phyloP scores from a whole-genome alignment of 179 eudicot species.

The Beta lomatogona region DNA sequence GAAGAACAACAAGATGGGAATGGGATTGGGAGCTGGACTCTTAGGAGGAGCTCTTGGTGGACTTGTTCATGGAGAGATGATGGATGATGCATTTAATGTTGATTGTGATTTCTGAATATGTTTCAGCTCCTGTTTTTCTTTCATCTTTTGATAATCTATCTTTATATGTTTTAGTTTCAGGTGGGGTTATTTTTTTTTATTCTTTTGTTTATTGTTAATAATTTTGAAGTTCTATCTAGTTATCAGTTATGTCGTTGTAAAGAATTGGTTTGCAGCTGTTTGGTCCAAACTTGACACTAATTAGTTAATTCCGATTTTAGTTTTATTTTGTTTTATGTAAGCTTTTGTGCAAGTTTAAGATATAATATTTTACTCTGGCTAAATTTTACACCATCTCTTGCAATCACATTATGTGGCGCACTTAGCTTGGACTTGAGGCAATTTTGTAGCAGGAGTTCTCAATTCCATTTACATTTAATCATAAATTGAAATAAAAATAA shows the following conservation, averaged over 20 bases:
- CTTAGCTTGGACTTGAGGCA: too few relatives aligned
- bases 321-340: background rate
- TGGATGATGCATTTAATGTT: constrained; percentile 34
- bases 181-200: background rate
- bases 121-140: background rate
- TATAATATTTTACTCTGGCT: too few relatives aligned
- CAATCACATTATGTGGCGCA: too few relatives aligned
- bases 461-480: too few relatives aligned
- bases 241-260: background rate
- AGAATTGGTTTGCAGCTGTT: background rate
- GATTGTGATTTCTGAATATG: constrained; percentile 31
- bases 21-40: constrained; percentile 50
- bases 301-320: background rate
- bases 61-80: constrained; percentile 44
- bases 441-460: too few relatives aligned
- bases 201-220: background rate
- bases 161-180: background rate
- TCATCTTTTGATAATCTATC: background rate
- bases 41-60: constrained; percentile 55
- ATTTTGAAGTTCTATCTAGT: background rate
- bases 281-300: background rate
- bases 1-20: constrained; percentile 34
- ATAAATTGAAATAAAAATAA: too few relatives aligned
- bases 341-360: too few relatives aligned
- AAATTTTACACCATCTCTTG: too few relatives aligned